These are phyloP conservation scores for Amoebophrya sp. DNA, from an alignment of 169 alveolate species.

Conservation along the genomic window DNA sequence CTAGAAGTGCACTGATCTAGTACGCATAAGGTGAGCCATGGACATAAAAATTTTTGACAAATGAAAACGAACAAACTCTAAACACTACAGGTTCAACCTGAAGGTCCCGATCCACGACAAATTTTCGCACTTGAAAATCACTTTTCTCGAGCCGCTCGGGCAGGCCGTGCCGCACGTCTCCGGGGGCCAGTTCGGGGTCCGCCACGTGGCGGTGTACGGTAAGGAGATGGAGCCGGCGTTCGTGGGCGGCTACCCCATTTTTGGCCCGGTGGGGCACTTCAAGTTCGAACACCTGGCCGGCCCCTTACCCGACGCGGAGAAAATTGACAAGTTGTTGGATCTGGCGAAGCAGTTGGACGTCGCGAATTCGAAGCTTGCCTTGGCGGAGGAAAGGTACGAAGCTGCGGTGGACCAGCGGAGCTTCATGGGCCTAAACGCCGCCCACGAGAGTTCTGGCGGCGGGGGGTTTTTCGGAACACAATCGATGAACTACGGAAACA, in stretches of 20 bases:
- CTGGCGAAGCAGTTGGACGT: conserved; percentile 3
- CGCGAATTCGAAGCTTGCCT: not conserved
- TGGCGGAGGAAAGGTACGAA: conserved; percentile 5
- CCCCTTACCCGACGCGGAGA: not conserved
- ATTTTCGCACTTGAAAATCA: not conserved
- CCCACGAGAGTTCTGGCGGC: not conserved
- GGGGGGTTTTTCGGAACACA: not conserved
- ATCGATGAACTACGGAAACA: too few species aligned
- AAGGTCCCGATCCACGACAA: not conserved
- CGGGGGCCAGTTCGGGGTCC: not conserved
- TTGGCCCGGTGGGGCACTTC: not conserved
- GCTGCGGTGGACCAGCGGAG: not conserved
- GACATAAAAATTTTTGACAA: too few species aligned
- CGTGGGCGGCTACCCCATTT: not conserved
- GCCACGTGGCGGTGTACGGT: not conserved
- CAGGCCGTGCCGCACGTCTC: not conserved
- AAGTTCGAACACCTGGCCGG: not conserved
- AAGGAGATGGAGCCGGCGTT: not conserved
- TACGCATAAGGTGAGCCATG: too few species aligned
- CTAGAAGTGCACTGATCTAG: too few species aligned
- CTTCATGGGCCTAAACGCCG: not conserved
- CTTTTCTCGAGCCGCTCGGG: not conserved
- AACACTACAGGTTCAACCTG: not conserved
- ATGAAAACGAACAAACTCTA: too few species aligned
- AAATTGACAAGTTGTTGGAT: not conserved